A percentile compares a stretch with the other conserved stretches of the same genome.
These are phyloP conservation scores for Trichopus zeylanicus DNA, from an alignment of 116 monocot species.

Conservation along the genomic window DNA sequence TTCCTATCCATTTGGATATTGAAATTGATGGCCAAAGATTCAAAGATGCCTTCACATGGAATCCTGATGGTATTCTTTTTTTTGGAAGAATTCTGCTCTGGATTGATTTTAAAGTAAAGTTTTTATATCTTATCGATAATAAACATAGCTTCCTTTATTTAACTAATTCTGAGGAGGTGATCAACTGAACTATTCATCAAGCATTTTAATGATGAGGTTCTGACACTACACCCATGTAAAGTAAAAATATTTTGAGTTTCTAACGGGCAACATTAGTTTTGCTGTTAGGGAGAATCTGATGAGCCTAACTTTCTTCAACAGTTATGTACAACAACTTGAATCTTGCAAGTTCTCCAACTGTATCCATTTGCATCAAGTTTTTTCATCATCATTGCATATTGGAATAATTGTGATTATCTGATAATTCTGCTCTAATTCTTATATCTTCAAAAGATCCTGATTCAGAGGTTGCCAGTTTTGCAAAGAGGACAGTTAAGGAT, in stretches of 20 bases:
- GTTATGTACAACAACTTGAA: no score
- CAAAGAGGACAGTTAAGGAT: conserved; percentile 87
- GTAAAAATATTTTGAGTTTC: no score
- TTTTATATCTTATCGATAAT: no score
- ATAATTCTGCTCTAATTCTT: background rate
- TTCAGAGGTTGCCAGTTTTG: conserved; percentile 70
- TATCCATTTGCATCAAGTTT: background rate
- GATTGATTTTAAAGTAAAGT: no score
- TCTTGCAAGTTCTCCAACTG: no score
- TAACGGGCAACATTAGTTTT: no score
- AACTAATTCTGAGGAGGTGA: background rate
- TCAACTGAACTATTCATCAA: background rate
- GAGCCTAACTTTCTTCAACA: no score
- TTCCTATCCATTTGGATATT: conserved; percentile 85
- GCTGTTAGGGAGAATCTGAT: no score
- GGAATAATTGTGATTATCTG: no score
- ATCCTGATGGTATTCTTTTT: conserved; percentile 51
- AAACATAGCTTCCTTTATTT: no score
- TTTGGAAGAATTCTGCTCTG: background rate
- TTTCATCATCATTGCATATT: background rate
- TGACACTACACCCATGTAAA: no score
- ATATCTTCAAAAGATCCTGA: conserved; percentile 56
- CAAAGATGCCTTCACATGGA: conserved; percentile 94
- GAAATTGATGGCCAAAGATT: conserved; percentile 69
- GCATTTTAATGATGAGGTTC: background rate